A percentile compares a stretch with the other conserved stretches of the same genome.
Conservation (phyloP, 2,329 filamentous ascomycete genomes). For the Penicillium sp. region DNA sequence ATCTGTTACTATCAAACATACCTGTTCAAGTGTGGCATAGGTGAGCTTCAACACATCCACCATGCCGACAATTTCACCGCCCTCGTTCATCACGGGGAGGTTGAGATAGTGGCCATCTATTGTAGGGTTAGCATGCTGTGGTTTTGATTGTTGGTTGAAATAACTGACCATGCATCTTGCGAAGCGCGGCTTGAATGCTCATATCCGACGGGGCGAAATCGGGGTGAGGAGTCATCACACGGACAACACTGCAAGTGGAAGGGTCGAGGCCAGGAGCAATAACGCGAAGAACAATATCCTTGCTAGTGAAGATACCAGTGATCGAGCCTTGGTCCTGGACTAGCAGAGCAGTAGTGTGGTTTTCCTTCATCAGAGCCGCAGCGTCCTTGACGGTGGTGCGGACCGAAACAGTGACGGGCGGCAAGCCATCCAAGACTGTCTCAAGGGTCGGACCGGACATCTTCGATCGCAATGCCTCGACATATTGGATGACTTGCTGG, state of each 20-base stretch:
- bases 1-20: constrained; percentile 42
- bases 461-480: constrained; percentile 89
- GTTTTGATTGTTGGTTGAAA: not conserved
- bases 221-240: constrained; percentile 98
- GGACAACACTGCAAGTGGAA: constrained; percentile 90
- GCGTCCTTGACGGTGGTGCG: constrained; percentile 95
- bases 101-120: constrained; percentile 97
- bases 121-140: constrained; percentile 10
- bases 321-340: constrained; percentile 97
- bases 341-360: constrained; percentile 93
- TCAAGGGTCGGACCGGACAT: constrained; percentile 98
- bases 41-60: constrained; percentile 98
- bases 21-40: constrained; percentile 95
- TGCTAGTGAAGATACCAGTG: constrained; percentile 98
- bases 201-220: constrained; percentile 99
- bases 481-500: constrained; percentile 98
- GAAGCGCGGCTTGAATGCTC: constrained; percentile 95
- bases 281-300: constrained; percentile 95
- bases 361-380: constrained; percentile 94
- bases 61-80: constrained; percentile 98
- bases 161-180: constrained; percentile 94
- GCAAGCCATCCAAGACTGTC: constrained; percentile 85
- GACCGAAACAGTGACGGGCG: constrained; percentile 92
- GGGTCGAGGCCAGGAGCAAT: constrained; percentile 96
- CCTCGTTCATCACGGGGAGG: constrained; percentile 95